Base-by-base conservation (phyloP, 2,329 filamentous ascomycete genomes). In the Pseudogymnoascus sp. region DNA sequence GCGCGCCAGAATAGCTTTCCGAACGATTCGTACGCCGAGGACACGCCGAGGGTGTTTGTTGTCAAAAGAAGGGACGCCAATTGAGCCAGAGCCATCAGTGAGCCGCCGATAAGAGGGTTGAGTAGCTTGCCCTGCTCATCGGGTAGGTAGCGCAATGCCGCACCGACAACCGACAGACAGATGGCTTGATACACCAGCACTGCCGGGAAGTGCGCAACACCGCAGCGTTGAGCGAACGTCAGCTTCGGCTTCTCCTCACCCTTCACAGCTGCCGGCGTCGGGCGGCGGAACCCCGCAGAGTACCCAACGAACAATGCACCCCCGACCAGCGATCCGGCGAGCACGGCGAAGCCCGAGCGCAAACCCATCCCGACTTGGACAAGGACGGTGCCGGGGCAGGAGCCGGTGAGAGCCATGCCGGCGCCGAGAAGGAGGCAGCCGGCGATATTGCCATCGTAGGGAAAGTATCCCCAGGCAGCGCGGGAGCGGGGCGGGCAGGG, bases 361-460 rank as follows among this genome's bases (percentile, higher is more conserved):
- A 85, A 75, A 1, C 82, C 80, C 11, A 79, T 75, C 1, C 80
- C 84, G 10, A 84, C 69, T 72, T 90, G 86, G 0, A 82, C 80
- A 59, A 87, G 79, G 5, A 88, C 78, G 0, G 85, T 87, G 0
- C 87, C 87, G 0, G 87, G 85, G 64, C 86, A 89, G 0, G 85
- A 82, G 7, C 85, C 85, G 0, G 85, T 82, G 14, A 88, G 74
- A 5, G 83, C 79, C 85, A 89, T 88, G 63, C 87, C 87, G n/a
- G 80, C 72, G 37, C 87, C 86, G 25, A 87, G 79, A 2, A 88
- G 73, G 14, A 77, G 69, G 4, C 86, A 87, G 63, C 87, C 87
- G 66, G 88, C 67, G 56, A 88, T 73, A 71, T 90, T 89, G 63
- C 84, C 86, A 68, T 88, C 85, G 68, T 84, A 85, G 16, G 73